Conservation (phyloP, 192 early-diverging fungal genomes). For the Linnemannia zychae region DNA sequence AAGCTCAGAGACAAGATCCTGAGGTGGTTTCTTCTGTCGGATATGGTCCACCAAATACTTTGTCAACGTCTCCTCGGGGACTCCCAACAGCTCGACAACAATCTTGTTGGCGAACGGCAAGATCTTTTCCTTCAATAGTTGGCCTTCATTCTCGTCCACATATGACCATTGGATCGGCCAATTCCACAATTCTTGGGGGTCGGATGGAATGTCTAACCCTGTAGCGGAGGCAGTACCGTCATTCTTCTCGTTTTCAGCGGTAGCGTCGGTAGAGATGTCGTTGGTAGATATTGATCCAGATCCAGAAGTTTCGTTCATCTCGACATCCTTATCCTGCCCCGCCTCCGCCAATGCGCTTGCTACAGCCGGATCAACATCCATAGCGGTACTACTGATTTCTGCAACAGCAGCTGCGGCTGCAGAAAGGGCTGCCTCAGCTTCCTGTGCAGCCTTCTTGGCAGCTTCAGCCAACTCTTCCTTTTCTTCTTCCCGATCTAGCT, state of each 20-base stretch:
- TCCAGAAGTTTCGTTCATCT: slow-evolving; percentile 11
- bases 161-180: slow-evolving; percentile 86
- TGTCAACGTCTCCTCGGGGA: slow-evolving; percentile 82
- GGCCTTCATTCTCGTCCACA: slow-evolving; percentile 68
- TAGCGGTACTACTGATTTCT: background rate
- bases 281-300: slow-evolving; percentile 6
- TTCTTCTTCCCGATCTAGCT: slow-evolving; percentile 73
- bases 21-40: slow-evolving; percentile 71
- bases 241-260: slow-evolving; percentile 47
- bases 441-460: slow-evolving; percentile 61
- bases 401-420: slow-evolving; percentile 29
- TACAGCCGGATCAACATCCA: background rate
- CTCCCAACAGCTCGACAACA: slow-evolving; percentile 84
- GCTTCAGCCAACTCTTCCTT: slow-evolving; percentile 76
- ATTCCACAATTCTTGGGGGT: slow-evolving; percentile 73
- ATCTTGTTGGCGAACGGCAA: slow-evolving; percentile 84
- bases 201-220: slow-evolving; percentile 70
- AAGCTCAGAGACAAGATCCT: slow-evolving; percentile 82
- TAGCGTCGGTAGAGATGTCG: background rate
- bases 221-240: background rate
- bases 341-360: no score
- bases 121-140: slow-evolving; percentile 75
- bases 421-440: slow-evolving; percentile 40
- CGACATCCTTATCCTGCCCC: slow-evolving; percentile 15
- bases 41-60: slow-evolving; percentile 86